Evolutionary conservation across 106 monocot genomes (phyloP).

Genomic region (Allium cepa): DNA sequence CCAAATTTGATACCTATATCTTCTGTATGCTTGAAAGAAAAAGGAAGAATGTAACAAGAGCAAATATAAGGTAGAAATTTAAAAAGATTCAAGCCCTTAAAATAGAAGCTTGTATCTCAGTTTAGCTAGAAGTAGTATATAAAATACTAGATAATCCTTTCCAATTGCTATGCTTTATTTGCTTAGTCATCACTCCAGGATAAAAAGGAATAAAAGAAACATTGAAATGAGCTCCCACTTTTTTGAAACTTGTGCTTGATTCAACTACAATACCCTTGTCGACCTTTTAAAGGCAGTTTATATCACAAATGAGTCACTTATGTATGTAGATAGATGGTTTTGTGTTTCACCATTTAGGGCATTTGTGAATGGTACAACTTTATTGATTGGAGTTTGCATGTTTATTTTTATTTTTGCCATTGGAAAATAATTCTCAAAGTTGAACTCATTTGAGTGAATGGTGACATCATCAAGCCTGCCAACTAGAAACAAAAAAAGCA

Average conservation of each 20-base stretch:
- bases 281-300: constrained; percentile 73
- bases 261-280: constrained; percentile 91
- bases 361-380: constrained; percentile 41
- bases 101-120: constrained; percentile 78
- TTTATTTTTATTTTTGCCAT: constrained; percentile 60
- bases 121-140: constrained; percentile 76
- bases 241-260: constrained; percentile 62
- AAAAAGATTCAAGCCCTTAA: constrained; percentile 38
- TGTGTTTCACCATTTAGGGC: constrained; percentile 16
- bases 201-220: constrained; percentile 73
- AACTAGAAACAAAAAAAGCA: constrained; percentile 8
- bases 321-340: constrained; percentile 50
- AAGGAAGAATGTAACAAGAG: not conserved
- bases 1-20: constrained; percentile 11
- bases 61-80: not conserved
- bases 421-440: constrained; percentile 50
- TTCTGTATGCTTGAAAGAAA: constrained; percentile 8
- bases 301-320: constrained; percentile 83
- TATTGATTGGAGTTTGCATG: constrained; percentile 82
- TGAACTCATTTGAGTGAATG: constrained; percentile 82
- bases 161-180: constrained; percentile 41
- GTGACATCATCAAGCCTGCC: constrained; percentile 42
- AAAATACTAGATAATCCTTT: constrained; percentile 57
- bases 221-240: constrained; percentile 64
- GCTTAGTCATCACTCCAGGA: constrained; percentile 55